Evolutionary conservation across 768 basidiomycete species (phyloP), one percentile per base, ranked within the genome.

Genomic region (Tricholoma flavovirens): DNA sequence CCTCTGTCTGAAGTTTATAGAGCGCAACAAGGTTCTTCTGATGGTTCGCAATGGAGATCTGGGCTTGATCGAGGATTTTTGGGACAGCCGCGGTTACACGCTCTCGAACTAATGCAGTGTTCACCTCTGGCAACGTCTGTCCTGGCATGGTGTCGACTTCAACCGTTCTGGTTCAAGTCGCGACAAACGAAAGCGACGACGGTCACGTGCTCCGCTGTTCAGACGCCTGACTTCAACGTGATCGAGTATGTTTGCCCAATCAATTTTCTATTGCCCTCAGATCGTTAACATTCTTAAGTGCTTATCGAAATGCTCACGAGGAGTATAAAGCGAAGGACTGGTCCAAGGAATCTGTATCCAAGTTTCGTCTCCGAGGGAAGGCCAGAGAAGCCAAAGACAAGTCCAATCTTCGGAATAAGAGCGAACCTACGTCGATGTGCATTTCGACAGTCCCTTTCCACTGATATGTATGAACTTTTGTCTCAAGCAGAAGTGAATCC

Each of bases 11-110:
- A 40, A 95, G 70, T 68, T 92, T 92, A 75, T 90, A 77, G 3
- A 97, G 79, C 0, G 84, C 83, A 40, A 92, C 86, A 51, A 86
- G 75, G 71, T 97, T 96, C 77, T 97, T 97, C 59, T 87, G 84
- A 69, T 98, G 94, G 67, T 91, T 93, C 8, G 89, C 84, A 12
- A 77, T 69, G 0, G 87, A 83, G 6, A 67, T 73, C 67, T 94
- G 91, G 0, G 78, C 88, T 71, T 96, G 89, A 26, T 88, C 83
- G 59, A 95, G 90, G 43, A 93, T 89, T 32, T 79, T 82, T 17
- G 82, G 79, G 17, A 90, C 29, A 8, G 45, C 36, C 6, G 51
- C n/a, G 45, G 29, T 40, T 7, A 64, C 43, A 17, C 53, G 55
- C 8, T 56, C 59, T 10, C 32, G 36, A 17, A 65, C 24, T 36